Conservation (phyloP, 352 stramenopile species). For the Phytophthora citricola region DNA sequence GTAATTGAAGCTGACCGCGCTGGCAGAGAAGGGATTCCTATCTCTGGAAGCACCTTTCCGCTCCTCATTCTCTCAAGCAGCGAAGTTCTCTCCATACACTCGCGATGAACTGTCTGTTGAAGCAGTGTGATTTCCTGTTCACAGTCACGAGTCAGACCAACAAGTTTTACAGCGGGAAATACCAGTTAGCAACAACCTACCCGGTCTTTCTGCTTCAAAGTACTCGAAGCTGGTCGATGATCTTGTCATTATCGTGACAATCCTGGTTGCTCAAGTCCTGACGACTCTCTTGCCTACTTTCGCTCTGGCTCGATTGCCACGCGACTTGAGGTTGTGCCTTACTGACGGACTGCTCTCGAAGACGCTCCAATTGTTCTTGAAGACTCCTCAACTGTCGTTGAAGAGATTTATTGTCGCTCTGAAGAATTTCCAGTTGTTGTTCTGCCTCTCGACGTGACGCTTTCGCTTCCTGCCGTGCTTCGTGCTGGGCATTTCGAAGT, state of each 20-base stretch:
- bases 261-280: slow-evolving; percentile 51
- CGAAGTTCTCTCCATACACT: slow-evolving; percentile 84
- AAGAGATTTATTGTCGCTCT: slow-evolving; percentile 29
- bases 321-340: slow-evolving; percentile 11
- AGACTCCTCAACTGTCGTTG: slow-evolving; percentile 38
- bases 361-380: slow-evolving; percentile 30
- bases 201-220: slow-evolving; percentile 61
- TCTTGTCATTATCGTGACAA: slow-evolving; percentile 46
- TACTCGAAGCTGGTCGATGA: slow-evolving; percentile 50
- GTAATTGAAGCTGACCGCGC: not conserved
- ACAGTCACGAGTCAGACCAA: too few species aligned
- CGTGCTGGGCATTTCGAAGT: slow-evolving; percentile 16
- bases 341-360: slow-evolving; percentile 4
- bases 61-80: slow-evolving; percentile 77
- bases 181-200: slow-evolving; percentile 24
- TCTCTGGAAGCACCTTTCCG: slow-evolving; percentile 70
- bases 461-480: slow-evolving; percentile 25
- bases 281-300: not conserved
- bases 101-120: slow-evolving; percentile 83
- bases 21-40: slow-evolving; percentile 13
- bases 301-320: slow-evolving; percentile 14
- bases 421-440: slow-evolving; percentile 20
- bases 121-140: slow-evolving; percentile 74
- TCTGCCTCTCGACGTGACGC: slow-evolving; percentile 19
- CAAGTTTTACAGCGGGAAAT: not conserved